Percentiles rank a stretch among this genome's conserved stretches.
Conservation (phyloP, 2,329 filamentous ascomycete species). For the Tothia fuscella region DNA sequence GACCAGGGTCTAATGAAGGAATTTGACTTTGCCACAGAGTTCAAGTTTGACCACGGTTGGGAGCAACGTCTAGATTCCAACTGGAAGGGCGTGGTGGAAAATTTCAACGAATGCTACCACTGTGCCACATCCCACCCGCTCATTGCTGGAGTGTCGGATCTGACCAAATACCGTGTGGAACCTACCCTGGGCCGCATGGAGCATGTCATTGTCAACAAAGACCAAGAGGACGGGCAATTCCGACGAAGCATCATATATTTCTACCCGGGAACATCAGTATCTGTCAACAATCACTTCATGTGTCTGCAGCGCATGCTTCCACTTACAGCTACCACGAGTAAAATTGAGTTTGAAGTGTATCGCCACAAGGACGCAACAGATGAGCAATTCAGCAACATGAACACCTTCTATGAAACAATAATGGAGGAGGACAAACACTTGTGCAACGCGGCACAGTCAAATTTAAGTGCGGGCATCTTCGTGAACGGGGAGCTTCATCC, state of each 20-base stretch:
- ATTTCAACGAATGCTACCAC: constrained; percentile 58
- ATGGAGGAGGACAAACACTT: constrained; percentile 54
- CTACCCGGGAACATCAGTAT: constrained; percentile 21
- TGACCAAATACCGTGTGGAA: constrained; percentile 38
- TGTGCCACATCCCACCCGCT: constrained; percentile 49
- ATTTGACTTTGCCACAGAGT: constrained; percentile 24
- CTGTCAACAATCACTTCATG: constrained; percentile 38
- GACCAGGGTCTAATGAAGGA: constrained; percentile 11
- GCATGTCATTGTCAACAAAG: constrained; percentile 21
- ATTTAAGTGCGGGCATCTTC: constrained; percentile 50
- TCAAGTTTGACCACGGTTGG: constrained; percentile 46
- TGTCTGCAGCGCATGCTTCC: constrained; percentile 53
- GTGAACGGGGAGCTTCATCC: constrained; percentile 53
- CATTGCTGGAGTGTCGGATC: constrained; percentile 44
- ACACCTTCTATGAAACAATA: constrained; percentile 49
- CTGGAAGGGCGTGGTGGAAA: constrained; percentile 50
- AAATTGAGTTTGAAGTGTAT: constrained; percentile 53
- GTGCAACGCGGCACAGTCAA: constrained; percentile 47
- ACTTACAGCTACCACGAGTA: constrained; percentile 35
- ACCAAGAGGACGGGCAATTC: constrained; percentile 18
- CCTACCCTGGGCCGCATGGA: constrained; percentile 21
- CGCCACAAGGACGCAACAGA: constrained; percentile 49
- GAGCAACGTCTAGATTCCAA: constrained; percentile 46
- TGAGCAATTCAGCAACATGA: constrained; percentile 45
- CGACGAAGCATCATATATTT: constrained; percentile 22